These are phyloP conservation scores for Picocystis sp. DNA, from an alignment of 163 green algal genomes.

Conservation along the genomic window DNA sequence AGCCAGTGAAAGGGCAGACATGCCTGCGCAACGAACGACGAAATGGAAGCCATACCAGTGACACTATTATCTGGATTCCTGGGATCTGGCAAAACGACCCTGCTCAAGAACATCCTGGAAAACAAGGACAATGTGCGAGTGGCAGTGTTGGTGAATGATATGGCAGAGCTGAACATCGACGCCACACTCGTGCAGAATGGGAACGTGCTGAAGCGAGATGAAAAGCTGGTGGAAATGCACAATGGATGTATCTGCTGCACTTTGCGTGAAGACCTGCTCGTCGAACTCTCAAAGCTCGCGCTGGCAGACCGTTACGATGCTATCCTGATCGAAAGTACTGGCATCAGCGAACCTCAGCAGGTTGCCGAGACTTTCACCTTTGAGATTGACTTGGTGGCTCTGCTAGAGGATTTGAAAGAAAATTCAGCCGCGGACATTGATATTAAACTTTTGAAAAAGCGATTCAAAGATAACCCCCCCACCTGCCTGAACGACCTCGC, in stretches of 20 bases:
- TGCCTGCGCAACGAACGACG: no score
- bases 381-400: constrained; percentile 13
- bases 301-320: constrained; percentile 40
- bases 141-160: constrained; percentile 77
- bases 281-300: constrained; percentile 35
- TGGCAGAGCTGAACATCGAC: constrained; percentile 83
- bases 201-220: constrained; percentile 12
- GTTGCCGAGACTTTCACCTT: constrained; percentile 54
- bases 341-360: constrained; percentile 52
- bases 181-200: constrained; percentile 31
- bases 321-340: constrained; percentile 64
- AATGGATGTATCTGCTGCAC: constrained; percentile 81
- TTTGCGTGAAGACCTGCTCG: constrained; percentile 30
- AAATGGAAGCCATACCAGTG: constrained; percentile 16
- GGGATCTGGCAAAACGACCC: constrained; percentile 37
- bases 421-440: constrained; percentile 3
- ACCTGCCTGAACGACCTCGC: constrained; percentile 30
- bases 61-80: constrained; percentile 47
- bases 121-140: constrained; percentile 15
- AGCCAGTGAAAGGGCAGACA: no score
- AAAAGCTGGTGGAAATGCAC: constrained; percentile 55
- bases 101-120: constrained; percentile 12
- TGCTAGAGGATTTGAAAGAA: background rate
- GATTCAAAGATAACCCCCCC: constrained; percentile 6
- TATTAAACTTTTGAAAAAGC: background rate